Evolutionary conservation across 805 yeast species (phyloP).

Genomic region (Barnettozyma siamensis): DNA sequence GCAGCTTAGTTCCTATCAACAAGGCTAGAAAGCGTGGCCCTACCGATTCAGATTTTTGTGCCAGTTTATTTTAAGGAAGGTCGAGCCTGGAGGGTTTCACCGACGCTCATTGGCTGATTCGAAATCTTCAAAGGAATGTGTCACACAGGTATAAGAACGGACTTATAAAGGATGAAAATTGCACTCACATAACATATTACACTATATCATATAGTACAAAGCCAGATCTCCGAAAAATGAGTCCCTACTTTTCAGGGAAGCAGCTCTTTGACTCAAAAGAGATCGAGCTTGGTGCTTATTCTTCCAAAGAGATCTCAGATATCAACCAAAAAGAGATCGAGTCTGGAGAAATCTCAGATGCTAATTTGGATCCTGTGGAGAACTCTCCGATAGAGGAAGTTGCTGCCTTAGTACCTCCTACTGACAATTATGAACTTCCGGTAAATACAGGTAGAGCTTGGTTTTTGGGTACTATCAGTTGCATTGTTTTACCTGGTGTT

Average conservation of each 20-base stretch:
- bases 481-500: constrained; percentile 28
- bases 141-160: too few species aligned
- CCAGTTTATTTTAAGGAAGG: not conserved
- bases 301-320: not conserved
- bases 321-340: not conserved
- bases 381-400: not conserved
- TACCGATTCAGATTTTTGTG: too few species aligned
- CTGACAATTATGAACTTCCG: not conserved
- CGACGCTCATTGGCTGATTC: too few species aligned
- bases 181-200: too few species aligned
- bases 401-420: not conserved
- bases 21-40: not conserved
- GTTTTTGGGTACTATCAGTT: not conserved
- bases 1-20: not conserved
- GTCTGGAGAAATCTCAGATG: not conserved
- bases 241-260: too few species aligned
- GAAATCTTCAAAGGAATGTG: too few species aligned
- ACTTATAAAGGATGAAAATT: too few species aligned
- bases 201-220: too few species aligned
- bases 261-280: too few species aligned
- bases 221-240: too few species aligned
- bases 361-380: not conserved
- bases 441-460: constrained; percentile 1
- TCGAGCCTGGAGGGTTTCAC: not conserved
- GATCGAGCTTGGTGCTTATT: not conserved